Base-by-base conservation (phyloP, 139 green algal genomes). In the Chlamydomonas sphaeroides region DNA sequence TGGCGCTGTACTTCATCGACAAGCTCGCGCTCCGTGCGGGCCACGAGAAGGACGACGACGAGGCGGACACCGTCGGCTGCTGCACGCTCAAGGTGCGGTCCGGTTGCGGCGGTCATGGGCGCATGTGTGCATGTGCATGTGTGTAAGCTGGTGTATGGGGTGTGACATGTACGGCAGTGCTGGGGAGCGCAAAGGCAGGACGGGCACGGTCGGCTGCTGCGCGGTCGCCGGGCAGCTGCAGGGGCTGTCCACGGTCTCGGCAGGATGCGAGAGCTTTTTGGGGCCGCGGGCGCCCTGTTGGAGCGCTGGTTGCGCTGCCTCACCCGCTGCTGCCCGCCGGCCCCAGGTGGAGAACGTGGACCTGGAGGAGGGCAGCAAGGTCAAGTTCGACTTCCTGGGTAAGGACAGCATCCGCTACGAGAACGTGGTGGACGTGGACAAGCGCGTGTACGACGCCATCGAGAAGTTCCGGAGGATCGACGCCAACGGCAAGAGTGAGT, bases 341-440 rank as follows among this genome's bases (percentile, higher is more conserved):
- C 8, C 14, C 5, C 86, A 97, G 93, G 88, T 93, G 25, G 95
- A 97, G 80, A 98, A 98, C 70, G 89, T 98, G 57, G 91, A 96
- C 69, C 85, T 88, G 51, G 36, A 97, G 25, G 72, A 83, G 6
- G 87, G 86, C 21, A 88, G 93, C 87, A 80, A 90, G 65, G 95
- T 98, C 89, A 94, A 96, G 83, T 98, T 99, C 79, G 97, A 99
- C 90, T 99, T 99, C 91, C 89, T 99, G 87, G 97, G 97, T 89
- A 99, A 99, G 90, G 97, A 99, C 86, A 98, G 93, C 66, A 99
- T 99, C 75, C 91, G 94, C 32, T 88, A 88, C 72, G 94, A 98
- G 84, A 99, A 99, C 88, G 92, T 90, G 10, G 95, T 98, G 59
- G 92, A 95, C 65, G 95, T 99, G 41, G 86, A 98, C 57, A 70